Evolutionary conservation across 1,284 basidiomycete species (phyloP), one percentile per base, ranked within the genome.

Genomic region (Tetrapyrgos nigripes): DNA sequence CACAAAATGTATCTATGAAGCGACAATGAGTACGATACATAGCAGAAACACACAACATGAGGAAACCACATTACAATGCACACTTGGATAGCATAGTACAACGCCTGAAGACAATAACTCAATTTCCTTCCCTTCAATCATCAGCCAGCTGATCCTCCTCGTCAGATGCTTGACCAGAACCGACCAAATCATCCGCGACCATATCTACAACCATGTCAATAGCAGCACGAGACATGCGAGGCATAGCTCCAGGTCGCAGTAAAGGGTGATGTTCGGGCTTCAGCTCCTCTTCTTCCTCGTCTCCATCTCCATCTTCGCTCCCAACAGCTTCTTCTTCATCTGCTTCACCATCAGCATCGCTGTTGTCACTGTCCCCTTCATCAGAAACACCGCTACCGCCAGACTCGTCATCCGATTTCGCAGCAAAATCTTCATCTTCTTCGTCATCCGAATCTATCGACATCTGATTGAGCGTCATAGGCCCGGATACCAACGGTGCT

Each of bases 181-280:
- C 60, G 45, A 77, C 63, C 57, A 88, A 62, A 57, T 86, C 86
- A 1, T 75, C 76, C 60, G 82, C 77, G 4, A 89, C 79, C 74
- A 88, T 84, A 1, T 77, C 82, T 21, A 86, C 83, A 3, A 83
- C 86, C 76, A 85, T 83, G 40, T 90, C 84, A 56, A 90, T 77
- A 0, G 84, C 84, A 2, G 86, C 85, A 53, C 80, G 82, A 33
- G 85, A 87, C 83, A 91, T 86, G 50, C 76, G 75, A 3, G 88
- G 88, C 80, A 91, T 81, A 8, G 87, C 86, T 21, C 88, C 89
- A 0, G 85, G 83, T 13, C 83, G 78, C 59, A 91, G 69, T 2
- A 91, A 74, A 1, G 88, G 89, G 68, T 91, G 89, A 51, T 79
- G 76, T 24, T 77, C 78, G 4, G 82, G 81, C 47, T 83, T 78